Percentiles rank a stretch among this genome's conserved stretches.
These are phyloP conservation scores for Gelatoporia subvermispora DNA, from an alignment of 768 basidiomycete species.

Conservation along the genomic window DNA sequence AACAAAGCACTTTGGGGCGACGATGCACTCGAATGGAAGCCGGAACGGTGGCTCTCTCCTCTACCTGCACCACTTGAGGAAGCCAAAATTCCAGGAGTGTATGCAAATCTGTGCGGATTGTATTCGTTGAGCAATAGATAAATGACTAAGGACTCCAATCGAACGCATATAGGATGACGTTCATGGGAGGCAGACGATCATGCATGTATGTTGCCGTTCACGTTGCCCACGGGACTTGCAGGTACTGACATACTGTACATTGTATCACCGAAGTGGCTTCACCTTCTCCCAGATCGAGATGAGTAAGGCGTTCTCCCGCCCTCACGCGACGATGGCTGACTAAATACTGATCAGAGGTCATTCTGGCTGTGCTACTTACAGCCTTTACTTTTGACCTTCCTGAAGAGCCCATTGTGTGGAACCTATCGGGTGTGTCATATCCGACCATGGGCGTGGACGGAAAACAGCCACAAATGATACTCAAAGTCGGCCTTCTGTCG, in stretches of 20 bases:
- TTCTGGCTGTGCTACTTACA: not conserved
- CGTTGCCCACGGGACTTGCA: not conserved
- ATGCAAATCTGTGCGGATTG: slow-evolving; percentile 15
- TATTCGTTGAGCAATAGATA: not conserved
- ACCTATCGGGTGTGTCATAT: slow-evolving; percentile 2
- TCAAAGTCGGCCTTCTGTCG: not conserved
- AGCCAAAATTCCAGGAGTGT: slow-evolving; percentile 14
- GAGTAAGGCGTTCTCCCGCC: slow-evolving; percentile 1
- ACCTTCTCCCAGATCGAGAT: slow-evolving; percentile 13
- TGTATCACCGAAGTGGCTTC: too few species aligned
- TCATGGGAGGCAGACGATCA: slow-evolving; percentile 21
- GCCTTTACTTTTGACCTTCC: slow-evolving; percentile 4
- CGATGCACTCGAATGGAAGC: slow-evolving; percentile 37
- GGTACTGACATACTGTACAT: too few species aligned
- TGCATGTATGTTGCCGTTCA: slow-evolving; percentile 21
- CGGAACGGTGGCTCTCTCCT: slow-evolving; percentile 36
- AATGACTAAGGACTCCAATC: not conserved
- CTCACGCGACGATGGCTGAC: too few species aligned
- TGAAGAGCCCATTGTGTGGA: slow-evolving; percentile 3
- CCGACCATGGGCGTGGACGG: slow-evolving; percentile 1
- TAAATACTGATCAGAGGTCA: not conserved
- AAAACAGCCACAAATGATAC: not conserved
- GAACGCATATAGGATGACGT: slow-evolving; percentile 18
- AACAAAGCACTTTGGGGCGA: slow-evolving; percentile 39
- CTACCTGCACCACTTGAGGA: slow-evolving; percentile 8